Evolutionary conservation across 2,329 filamentous ascomycete species (phyloP).

Genomic region (Aspergillus fumigatiaffinis): DNA sequence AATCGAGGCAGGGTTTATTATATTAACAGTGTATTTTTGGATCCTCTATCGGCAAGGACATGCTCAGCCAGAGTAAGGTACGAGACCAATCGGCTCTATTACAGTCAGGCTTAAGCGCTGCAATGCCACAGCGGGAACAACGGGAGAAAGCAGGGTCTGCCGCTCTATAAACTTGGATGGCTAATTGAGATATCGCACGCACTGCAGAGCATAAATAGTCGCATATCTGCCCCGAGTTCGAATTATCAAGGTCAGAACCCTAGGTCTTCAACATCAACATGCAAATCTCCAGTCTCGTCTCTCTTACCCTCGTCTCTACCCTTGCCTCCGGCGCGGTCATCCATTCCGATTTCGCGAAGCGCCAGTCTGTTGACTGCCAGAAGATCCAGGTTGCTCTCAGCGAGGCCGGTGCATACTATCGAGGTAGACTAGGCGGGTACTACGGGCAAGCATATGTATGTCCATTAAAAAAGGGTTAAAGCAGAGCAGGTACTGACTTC

Average conservation of each 20-base stretch:
- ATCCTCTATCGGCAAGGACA: not conserved
- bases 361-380: not conserved
- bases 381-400: not conserved
- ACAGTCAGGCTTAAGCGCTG: not conserved
- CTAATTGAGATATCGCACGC: not conserved
- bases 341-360: not conserved
- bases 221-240: not conserved
- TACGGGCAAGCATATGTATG: not conserved
- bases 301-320: not conserved
- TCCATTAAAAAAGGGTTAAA: not conserved
- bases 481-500: not conserved
- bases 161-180: not conserved
- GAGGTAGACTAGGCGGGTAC: not conserved
- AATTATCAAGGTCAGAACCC: not conserved
- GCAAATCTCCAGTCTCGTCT: not conserved
- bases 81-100: not conserved
- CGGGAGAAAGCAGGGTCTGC: too few relatives aligned
- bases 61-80: not conserved
- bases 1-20: not conserved
- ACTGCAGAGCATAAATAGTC: not conserved
- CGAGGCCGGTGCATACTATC: not conserved
- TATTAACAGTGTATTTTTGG: not conserved
- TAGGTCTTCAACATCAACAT: not conserved
- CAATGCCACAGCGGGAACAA: not conserved
- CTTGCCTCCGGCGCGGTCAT: not conserved